phyloP scores from a whole-genome alignment of 164 flowering plant genomes.

The Hamamelis virginiana region DNA sequence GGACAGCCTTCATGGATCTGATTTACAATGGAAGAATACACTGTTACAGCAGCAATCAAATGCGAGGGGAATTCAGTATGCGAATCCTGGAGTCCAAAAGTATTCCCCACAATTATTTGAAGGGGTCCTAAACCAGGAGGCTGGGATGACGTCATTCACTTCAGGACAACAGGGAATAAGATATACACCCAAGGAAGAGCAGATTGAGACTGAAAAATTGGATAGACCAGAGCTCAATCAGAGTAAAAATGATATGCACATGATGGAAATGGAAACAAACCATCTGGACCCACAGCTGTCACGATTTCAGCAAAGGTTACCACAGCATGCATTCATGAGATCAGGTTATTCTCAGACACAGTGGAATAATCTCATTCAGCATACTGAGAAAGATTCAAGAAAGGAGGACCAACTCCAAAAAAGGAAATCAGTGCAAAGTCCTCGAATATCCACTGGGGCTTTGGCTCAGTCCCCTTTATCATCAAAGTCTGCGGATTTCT shows the following conservation, averaged over 20 bases:
- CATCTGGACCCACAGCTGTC: slow-evolving; percentile 55
- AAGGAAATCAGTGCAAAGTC: slow-evolving; percentile 79
- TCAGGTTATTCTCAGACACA: slow-evolving; percentile 53
- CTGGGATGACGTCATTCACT: slow-evolving; percentile 36
- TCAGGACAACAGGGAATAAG: slow-evolving; percentile 52
- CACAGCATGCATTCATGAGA: slow-evolving; percentile 56
- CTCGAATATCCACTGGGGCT: slow-evolving; percentile 67
- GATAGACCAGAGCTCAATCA: slow-evolving; percentile 45
- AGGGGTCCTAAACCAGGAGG: slow-evolving; percentile 61
- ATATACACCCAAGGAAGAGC: slow-evolving; percentile 67
- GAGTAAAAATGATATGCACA: slow-evolving; percentile 39
- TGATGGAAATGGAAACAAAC: slow-evolving; percentile 40
- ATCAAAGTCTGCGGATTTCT: slow-evolving; percentile 87
- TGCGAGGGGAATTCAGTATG: slow-evolving; percentile 57
- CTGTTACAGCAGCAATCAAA: slow-evolving; percentile 54
- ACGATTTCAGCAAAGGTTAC: slow-evolving; percentile 48
- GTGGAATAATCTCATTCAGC: slow-evolving; percentile 67
- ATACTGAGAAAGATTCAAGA: slow-evolving; percentile 59
- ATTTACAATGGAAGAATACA: slow-evolving; percentile 65
- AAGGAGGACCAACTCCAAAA: slow-evolving; percentile 75
- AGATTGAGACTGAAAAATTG: slow-evolving; percentile 51
- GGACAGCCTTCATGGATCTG: slow-evolving; percentile 58
- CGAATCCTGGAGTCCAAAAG: slow-evolving; percentile 49
- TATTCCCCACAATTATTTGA: slow-evolving; percentile 59
- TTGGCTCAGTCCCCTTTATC: slow-evolving; percentile 81